These are phyloP conservation scores for Blastocrithidia nonstop DNA, from an alignment of 208 protist genomes.

Conservation along the genomic window DNA sequence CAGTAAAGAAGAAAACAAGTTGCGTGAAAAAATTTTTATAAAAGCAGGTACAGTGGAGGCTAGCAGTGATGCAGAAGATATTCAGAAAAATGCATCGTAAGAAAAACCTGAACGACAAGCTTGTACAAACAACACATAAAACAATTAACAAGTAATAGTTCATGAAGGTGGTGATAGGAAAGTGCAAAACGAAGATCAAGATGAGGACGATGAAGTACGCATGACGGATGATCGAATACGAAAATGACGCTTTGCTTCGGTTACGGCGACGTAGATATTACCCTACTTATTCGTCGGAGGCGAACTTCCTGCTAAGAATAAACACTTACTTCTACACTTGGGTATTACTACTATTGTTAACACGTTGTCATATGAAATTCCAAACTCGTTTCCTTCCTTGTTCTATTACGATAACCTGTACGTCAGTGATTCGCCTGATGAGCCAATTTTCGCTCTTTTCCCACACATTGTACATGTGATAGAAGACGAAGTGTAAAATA, in stretches of 20 bases:
- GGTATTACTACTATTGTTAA: conserved; percentile 89
- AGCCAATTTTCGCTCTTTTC: conserved; percentile 86
- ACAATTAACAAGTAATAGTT: too few relatives aligned
- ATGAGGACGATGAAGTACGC: conserved; percentile 27
- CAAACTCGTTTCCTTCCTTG: conserved; percentile 24
- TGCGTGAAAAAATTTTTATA: too few relatives aligned
- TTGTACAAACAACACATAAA: too few relatives aligned
- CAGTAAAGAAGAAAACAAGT: too few relatives aligned
- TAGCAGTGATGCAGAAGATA: too few relatives aligned
- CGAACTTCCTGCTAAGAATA: conserved; percentile 46
- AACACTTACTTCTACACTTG: conserved; percentile 45
- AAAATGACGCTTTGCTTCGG: conserved; percentile 32
- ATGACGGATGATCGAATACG: conserved; percentile 45
- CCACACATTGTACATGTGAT: conserved; percentile 79
- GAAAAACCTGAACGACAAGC: too few relatives aligned
- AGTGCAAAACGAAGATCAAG: not conserved
- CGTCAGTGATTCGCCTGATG: conserved; percentile 72
- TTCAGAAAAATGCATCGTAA: too few relatives aligned
- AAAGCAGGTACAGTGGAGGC: too few relatives aligned
- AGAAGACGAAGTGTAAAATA: conserved; percentile 23
- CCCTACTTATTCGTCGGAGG: conserved; percentile 77
- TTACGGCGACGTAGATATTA: conserved; percentile 63
- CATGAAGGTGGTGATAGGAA: too few relatives aligned
- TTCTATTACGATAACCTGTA: conserved; percentile 18
- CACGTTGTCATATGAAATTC: conserved; percentile 69